Base-by-base conservation (phyloP, 139 green algal genomes). In the Tetraselmis striata region DNA sequence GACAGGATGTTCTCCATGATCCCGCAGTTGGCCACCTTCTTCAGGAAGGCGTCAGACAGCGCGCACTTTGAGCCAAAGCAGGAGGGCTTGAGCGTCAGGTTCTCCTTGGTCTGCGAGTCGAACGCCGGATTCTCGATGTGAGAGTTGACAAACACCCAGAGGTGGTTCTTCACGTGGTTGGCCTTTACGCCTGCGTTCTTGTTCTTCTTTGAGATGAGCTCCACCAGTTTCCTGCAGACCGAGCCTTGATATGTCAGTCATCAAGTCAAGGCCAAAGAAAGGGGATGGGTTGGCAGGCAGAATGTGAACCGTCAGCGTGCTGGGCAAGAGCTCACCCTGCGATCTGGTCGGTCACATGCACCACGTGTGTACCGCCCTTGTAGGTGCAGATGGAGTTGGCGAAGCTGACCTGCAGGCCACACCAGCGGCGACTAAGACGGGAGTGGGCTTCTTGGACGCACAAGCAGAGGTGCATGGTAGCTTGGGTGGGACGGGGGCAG, bases 51-150 rank as follows among this genome's bases (percentile, higher is more conserved):
- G 32, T 94, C 88, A 0, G 91, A 82, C 79, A 99, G 85, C 81
- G 96, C 90, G 82, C 93, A 98, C 87, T 97, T 97, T 83, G 94
- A 98, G 18, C 97, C 97, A 93, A 99, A 99, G 84, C 85, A 90
- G 79, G 83, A 90, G 2, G 92, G 83, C 29, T 93, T 90, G 28
- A 96, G 93, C 0, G 95, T 99, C 31, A 99, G 88, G 24, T 91
- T 98, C 86, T 99, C 97, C 84, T 99, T 99, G 29, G 96, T 99
- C 94, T 98, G 96, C 0, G 94, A 98, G 87, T 99, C 97, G 83
- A 99, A 99, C 1, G 97, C 94, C 2, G 97, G 97, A 86, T 99
- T 99, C 82, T 98, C 95, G 29, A 99, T 95, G 80, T 95, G 86
- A 82, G 91, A 92, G 87, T 99, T 99, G 83, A 99, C 86, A 84